phyloP scores from a whole-genome alignment of 495 filamentous ascomycete species.

The Xylaria venustula region DNA sequence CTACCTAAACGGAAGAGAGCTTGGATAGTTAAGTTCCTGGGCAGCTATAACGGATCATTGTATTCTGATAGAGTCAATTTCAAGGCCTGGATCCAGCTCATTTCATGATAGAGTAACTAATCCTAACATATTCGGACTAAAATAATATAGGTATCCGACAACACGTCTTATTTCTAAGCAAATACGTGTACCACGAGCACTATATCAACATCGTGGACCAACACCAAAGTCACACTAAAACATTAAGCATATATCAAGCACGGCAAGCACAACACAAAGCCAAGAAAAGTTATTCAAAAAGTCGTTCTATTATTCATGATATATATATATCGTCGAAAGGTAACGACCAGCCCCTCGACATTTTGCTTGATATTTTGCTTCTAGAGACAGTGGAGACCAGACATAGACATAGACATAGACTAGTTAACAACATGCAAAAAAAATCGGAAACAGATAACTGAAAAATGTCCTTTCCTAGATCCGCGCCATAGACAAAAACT shows the following conservation, averaged over 20 bases:
- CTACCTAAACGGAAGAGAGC: too few relatives aligned
- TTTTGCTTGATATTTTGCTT: too few relatives aligned
- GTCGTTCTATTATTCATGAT: constrained; percentile 15
- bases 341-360: constrained; percentile 4
- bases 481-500: constrained; percentile 8
- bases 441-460: constrained; percentile 12
- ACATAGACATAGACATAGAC: background rate
- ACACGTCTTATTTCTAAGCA: too few relatives aligned
- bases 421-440: constrained; percentile 3
- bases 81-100: too few relatives aligned
- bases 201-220: too few relatives aligned
- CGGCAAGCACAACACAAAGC: background rate
- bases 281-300: background rate
- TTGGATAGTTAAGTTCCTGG: too few relatives aligned
- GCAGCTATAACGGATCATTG: too few relatives aligned
- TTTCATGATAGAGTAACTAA: too few relatives aligned
- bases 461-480: constrained; percentile 16
- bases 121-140: too few relatives aligned
- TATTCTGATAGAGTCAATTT: too few relatives aligned
- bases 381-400: background rate
- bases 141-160: too few relatives aligned
- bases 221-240: background rate
- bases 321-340: constrained; percentile 9
- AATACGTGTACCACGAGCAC: too few relatives aligned
- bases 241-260: background rate